These are phyloP conservation scores for Pleurotus cornucopiae DNA, from an alignment of 768 basidiomycete species.

Conservation along the genomic window DNA sequence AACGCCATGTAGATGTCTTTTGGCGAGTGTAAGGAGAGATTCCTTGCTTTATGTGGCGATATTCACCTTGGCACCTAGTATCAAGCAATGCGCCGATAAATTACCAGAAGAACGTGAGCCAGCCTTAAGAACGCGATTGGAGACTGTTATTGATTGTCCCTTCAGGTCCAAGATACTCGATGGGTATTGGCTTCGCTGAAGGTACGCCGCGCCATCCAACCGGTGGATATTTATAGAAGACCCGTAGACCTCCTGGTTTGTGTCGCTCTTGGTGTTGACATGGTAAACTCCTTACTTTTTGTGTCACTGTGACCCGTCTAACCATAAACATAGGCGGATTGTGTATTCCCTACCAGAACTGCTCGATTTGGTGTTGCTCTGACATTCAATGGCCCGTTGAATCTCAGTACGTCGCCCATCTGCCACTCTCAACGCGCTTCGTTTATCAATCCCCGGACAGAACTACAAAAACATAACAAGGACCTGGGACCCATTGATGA, in stretches of 20 bases:
- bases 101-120: slow-evolving; percentile 73
- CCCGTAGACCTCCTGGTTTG: slow-evolving; percentile 78
- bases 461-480: slow-evolving; percentile 63
- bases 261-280: slow-evolving; percentile 88
- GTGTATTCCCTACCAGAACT: slow-evolving; percentile 90
- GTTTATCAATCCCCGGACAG: slow-evolving; percentile 26
- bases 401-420: slow-evolving; percentile 54
- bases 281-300: slow-evolving; percentile 44
- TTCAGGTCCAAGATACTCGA: slow-evolving; percentile 82
- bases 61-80: slow-evolving; percentile 35
- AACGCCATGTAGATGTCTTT: slow-evolving; percentile 54
- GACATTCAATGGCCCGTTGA: slow-evolving; percentile 77
- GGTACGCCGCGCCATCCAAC: slow-evolving; percentile 35
- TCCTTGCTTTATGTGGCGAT: background rate
- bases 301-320: background rate
- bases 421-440: background rate
- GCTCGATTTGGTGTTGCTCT: slow-evolving; percentile 89
- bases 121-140: background rate
- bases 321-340: slow-evolving; percentile 62
- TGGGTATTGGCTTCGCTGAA: slow-evolving; percentile 93
- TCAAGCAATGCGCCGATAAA: slow-evolving; percentile 76
- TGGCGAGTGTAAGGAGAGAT: slow-evolving; percentile 70
- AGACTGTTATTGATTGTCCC: slow-evolving; percentile 10
- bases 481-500: slow-evolving; percentile 74
- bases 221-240: background rate